These are phyloP conservation scores for Pyrenopolyporus hunteri DNA, from an alignment of 495 filamentous ascomycete species.

Conservation along the genomic window DNA sequence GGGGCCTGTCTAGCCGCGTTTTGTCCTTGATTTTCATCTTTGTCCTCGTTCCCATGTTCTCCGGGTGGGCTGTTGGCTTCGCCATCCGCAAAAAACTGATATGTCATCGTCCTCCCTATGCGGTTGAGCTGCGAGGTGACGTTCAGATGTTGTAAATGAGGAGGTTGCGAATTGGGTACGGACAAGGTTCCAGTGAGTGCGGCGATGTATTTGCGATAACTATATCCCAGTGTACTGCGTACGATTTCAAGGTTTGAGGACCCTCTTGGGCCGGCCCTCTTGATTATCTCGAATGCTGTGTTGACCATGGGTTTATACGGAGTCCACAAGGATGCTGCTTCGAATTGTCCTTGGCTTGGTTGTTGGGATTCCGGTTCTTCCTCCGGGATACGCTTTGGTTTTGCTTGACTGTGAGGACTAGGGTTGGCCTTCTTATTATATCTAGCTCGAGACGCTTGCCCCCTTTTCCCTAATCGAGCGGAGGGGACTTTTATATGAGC, in stretches of 20 bases:
- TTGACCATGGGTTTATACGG: slow-evolving; percentile 53
- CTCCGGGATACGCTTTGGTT: slow-evolving; percentile 1
- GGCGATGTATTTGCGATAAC: slow-evolving; percentile 52
- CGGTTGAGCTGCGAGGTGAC: slow-evolving; percentile 50
- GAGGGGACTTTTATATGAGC: slow-evolving; percentile 40
- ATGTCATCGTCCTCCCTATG: slow-evolving; percentile 52
- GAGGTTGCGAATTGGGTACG: slow-evolving; percentile 48
- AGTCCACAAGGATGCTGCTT: slow-evolving; percentile 43
- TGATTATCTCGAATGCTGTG: slow-evolving; percentile 52
- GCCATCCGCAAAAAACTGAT: slow-evolving; percentile 48
- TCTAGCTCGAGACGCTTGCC: slow-evolving; percentile 41
- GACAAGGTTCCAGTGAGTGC: slow-evolving; percentile 49
- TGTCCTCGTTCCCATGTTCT: neutral
- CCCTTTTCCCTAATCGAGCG: slow-evolving; percentile 40
- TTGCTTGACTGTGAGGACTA: slow-evolving; percentile 27
- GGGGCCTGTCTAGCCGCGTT: neutral
- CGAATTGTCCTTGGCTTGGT: slow-evolving; percentile 4
- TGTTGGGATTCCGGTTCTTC: neutral
- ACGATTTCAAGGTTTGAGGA: slow-evolving; percentile 53
- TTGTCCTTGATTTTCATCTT: neutral
- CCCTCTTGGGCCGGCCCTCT: slow-evolving; percentile 47
- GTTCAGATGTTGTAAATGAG: slow-evolving; percentile 52
- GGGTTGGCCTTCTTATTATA: slow-evolving; percentile 40
- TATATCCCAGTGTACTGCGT: slow-evolving; percentile 49
- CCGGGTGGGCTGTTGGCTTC: slow-evolving; percentile 4